A percentile compares a stretch with the other conserved stretches of the same genome.
Evolutionary conservation across 371 early-diverging fungal genomes (phyloP).

Genomic region (Apophysomyces elegans): DNA sequence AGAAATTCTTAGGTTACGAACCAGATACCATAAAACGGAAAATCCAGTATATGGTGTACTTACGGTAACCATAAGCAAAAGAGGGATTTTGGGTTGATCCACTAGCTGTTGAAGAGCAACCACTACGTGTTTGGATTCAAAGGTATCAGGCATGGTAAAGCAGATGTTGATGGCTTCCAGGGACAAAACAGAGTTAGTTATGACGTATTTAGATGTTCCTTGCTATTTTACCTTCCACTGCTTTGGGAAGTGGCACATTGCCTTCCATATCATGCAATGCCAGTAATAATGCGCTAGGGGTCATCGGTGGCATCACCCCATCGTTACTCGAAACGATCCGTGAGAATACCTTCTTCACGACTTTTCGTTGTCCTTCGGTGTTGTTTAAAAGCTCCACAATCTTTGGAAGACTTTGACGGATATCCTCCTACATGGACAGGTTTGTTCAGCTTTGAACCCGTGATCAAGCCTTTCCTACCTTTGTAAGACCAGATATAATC

Average conservation of each 20-base stretch:
- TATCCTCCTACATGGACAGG: constrained; percentile 46
- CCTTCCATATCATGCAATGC: constrained; percentile 42
- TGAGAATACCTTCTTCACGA: constrained; percentile 66
- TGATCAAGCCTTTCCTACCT: constrained; percentile 38
- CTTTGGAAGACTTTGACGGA: constrained; percentile 58
- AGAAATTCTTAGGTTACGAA: constrained; percentile 1
- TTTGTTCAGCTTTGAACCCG: neutral
- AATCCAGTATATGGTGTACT: constrained; percentile 1
- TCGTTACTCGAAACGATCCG: constrained; percentile 49
- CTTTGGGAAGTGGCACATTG: constrained; percentile 37
- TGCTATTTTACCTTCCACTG: constrained; percentile 51
- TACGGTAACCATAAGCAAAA: constrained; percentile 77
- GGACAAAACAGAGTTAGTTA: neutral
- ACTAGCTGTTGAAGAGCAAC: constrained; percentile 66
- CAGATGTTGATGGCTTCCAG: constrained; percentile 70
- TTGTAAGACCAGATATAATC: constrained; percentile 65
- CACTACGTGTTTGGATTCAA: constrained; percentile 70
- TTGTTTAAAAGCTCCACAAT: constrained; percentile 70
- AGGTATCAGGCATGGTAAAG: constrained; percentile 66
- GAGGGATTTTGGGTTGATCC: constrained; percentile 69
- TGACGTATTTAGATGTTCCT: neutral
- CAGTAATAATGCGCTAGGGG: constrained; percentile 28
- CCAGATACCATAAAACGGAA: neutral
- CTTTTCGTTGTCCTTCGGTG: constrained; percentile 57
- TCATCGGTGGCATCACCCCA: constrained; percentile 30